These are phyloP conservation scores for Paecilomyces formosus DNA, from an alignment of 2,329 filamentous ascomycete species.

Conservation along the genomic window DNA sequence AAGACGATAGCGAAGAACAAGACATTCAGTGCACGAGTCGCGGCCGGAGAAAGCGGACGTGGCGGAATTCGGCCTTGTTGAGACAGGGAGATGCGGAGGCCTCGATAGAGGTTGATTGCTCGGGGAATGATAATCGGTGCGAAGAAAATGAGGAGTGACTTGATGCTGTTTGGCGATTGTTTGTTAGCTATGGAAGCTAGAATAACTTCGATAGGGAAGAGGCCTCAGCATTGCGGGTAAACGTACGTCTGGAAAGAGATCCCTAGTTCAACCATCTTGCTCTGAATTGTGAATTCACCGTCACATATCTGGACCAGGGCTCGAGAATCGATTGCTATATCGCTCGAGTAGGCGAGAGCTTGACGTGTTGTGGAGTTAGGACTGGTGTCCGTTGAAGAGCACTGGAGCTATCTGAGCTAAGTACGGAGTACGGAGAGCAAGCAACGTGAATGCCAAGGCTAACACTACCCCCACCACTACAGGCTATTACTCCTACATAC, in stretches of 20 bases:
- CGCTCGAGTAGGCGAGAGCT: neutral
- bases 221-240: constrained; percentile 2
- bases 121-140: constrained; percentile 35
- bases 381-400: neutral
- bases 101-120: constrained; percentile 29
- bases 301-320: neutral
- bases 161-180: constrained; percentile 21
- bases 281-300: neutral
- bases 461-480: neutral
- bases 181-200: neutral
- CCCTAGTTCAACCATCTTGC: constrained; percentile 17
- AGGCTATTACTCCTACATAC: neutral
- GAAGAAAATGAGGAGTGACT: constrained; percentile 37
- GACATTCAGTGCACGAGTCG: constrained; percentile 37
- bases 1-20: constrained; percentile 47
- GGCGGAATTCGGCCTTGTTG: constrained; percentile 21
- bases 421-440: neutral
- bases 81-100: constrained; percentile 23
- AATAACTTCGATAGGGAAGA: neutral
- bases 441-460: neutral
- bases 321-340: neutral
- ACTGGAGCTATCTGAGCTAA: neutral
- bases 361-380: neutral
- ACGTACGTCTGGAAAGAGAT: constrained; percentile 26
- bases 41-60: constrained; percentile 25